Conservation (phyloP, 1,284 basidiomycete species). For the Cryptococcus sp. region DNA sequence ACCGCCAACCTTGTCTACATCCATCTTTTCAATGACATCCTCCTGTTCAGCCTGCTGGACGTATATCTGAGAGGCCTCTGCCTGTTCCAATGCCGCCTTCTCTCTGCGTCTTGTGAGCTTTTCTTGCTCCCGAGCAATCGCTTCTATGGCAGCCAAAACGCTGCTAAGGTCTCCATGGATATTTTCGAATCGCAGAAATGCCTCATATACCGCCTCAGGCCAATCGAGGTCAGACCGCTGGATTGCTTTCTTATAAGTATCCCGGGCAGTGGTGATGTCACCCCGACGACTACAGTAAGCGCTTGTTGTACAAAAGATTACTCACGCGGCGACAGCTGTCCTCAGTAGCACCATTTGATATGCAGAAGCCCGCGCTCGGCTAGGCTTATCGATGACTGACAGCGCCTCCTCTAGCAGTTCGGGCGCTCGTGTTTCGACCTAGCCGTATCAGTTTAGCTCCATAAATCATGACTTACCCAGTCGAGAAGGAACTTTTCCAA, state of each 20-base stretch:
- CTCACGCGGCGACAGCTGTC: conserved; percentile 48
- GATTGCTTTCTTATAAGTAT: conserved; percentile 65
- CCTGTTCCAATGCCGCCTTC: conserved; percentile 58
- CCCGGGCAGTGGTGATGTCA: conserved; percentile 64
- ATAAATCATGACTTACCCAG: conserved; percentile 60
- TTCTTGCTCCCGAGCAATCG: conserved; percentile 66
- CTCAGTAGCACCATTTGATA: conserved; percentile 37
- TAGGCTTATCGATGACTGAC: conserved; percentile 29
- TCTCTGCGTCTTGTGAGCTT: conserved; percentile 66
- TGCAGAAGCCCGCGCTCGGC: conserved; percentile 30
- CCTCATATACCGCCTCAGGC: conserved; percentile 88
- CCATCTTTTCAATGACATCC: conserved; percentile 13
- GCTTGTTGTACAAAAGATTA: neutral
- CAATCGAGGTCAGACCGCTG: conserved; percentile 71
- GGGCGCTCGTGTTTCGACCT: conserved; percentile 37
- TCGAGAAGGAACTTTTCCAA: conserved; percentile 78
- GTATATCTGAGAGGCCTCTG: neutral
- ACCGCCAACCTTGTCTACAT: conserved; percentile 4
- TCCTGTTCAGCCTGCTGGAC: neutral
- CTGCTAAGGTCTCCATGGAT: conserved; percentile 72
- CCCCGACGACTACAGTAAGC: conserved; percentile 60
- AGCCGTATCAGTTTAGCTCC: conserved; percentile 1
- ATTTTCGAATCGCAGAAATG: conserved; percentile 83
- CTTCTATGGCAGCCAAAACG: conserved; percentile 67
- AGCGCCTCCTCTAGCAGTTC: conserved; percentile 32